Conservation (phyloP, 1,284 basidiomycete species). For the Austroboletus novae-zelandiae region DNA sequence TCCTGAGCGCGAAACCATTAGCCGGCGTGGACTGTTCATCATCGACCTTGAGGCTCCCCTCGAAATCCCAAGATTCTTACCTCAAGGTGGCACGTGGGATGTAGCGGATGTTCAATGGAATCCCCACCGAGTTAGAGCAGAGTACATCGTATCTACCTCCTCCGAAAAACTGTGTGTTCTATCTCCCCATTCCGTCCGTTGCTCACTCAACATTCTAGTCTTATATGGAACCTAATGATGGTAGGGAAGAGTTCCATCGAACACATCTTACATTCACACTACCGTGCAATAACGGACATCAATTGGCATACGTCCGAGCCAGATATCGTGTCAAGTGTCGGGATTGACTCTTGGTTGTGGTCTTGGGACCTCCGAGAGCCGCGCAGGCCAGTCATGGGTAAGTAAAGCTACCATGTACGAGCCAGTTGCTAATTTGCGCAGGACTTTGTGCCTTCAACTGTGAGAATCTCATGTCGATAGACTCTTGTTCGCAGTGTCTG, state of each 20-base stretch:
- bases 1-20: slow-evolving; percentile 28
- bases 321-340: slow-evolving; percentile 73
- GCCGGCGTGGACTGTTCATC: slow-evolving; percentile 92
- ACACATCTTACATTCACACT: slow-evolving; percentile 81
- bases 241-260: slow-evolving; percentile 74
- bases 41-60: slow-evolving; percentile 90
- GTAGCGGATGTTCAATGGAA: slow-evolving; percentile 98
- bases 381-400: slow-evolving; percentile 66
- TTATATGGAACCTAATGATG: slow-evolving; percentile 91
- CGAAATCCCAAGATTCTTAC: slow-evolving; percentile 87
- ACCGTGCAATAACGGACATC: slow-evolving; percentile 92
- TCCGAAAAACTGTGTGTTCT: slow-evolving; percentile 81
- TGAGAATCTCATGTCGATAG: slow-evolving; percentile 30
- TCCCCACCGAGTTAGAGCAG: slow-evolving; percentile 79
- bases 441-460: slow-evolving; percentile 75
- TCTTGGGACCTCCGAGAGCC: slow-evolving; percentile 81
- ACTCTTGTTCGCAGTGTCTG: background rate
- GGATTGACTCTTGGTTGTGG: slow-evolving; percentile 82
- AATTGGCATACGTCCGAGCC: slow-evolving; percentile 91
- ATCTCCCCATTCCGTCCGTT: background rate
- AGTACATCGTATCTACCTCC: slow-evolving; percentile 94
- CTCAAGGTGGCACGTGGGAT: slow-evolving; percentile 96
- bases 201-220: slow-evolving; percentile 37
- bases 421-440: slow-evolving; percentile 25
- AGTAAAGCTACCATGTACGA: slow-evolving; percentile 8